phyloP scores from a whole-genome alignment of 495 filamentous ascomycete species.

The Lophiostoma macrostomum region DNA sequence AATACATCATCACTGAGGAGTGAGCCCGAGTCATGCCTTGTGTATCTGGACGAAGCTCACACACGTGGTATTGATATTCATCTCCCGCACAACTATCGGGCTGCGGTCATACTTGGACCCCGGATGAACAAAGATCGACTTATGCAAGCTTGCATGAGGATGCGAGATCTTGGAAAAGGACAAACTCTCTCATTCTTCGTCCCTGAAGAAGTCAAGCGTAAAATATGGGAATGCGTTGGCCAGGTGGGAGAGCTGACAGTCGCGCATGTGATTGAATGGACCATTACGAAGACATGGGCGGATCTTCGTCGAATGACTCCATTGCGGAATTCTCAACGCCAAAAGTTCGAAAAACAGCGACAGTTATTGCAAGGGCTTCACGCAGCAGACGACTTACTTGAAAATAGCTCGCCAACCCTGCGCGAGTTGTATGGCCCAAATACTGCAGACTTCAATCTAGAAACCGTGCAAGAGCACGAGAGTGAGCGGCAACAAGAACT shows the following conservation, averaged over 20 bases:
- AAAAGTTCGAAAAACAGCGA: neutral
- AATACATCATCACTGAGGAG: neutral
- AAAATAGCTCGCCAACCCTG: too few relatives aligned
- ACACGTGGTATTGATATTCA: neutral
- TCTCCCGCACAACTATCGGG: neutral
- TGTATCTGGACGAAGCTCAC: conserved; percentile 12
- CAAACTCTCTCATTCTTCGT: conserved; percentile 42
- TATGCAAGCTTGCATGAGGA: conserved; percentile 11
- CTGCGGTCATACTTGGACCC: conserved; percentile 5
- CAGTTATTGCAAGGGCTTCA: too few relatives aligned
- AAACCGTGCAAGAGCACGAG: too few relatives aligned
- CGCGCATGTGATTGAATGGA: neutral
- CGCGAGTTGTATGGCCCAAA: too few relatives aligned
- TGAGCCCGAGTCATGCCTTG: neutral
- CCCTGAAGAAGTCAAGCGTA: conserved; percentile 47
- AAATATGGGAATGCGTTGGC: conserved; percentile 26
- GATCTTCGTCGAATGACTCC: neutral
- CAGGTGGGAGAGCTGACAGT: neutral
- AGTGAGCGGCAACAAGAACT: too few relatives aligned
- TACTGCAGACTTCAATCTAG: too few relatives aligned
- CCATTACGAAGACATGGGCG: neutral
- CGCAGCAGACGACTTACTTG: too few relatives aligned
- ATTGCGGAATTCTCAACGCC: neutral
- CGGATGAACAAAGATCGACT: conserved; percentile 1
- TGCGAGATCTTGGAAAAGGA: conserved; percentile 11